Percentiles rank a stretch among this genome's conserved stretches.
Evolutionary conservation across 2,329 filamentous ascomycete genomes (phyloP).

Genomic region (Cercospora sp.): DNA sequence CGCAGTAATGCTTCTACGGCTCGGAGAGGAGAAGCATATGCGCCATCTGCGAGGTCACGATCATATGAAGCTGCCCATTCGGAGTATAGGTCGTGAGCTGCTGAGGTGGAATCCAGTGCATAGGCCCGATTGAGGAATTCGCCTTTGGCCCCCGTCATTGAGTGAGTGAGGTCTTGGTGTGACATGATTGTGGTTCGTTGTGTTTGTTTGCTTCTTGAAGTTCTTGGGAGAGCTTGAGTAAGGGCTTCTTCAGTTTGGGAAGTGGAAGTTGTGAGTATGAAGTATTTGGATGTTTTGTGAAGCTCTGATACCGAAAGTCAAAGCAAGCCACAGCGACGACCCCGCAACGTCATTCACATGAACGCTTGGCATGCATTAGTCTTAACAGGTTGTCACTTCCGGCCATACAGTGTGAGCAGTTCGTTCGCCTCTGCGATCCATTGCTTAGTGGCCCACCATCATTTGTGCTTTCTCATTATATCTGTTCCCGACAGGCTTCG

Average conservation of each 20-base stretch:
- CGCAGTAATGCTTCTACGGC: conserved; percentile 14
- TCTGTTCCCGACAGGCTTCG: no score
- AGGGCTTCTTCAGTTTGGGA: not conserved
- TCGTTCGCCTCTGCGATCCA: not conserved
- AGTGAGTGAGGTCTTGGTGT: conserved; percentile 11
- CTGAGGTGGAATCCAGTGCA: conserved; percentile 8
- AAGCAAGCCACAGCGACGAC: conserved; percentile 4
- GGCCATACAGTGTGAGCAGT: no score
- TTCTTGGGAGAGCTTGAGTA: not conserved
- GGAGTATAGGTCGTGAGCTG: conserved; percentile 19
- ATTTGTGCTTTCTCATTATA: no score
- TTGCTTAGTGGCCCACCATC: no score
- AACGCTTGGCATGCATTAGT: not conserved
- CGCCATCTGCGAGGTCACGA: conserved; percentile 4
- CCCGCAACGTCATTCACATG: conserved; percentile 4
- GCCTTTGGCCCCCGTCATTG: conserved; percentile 6
- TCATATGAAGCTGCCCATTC: conserved; percentile 25
- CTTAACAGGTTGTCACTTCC: no score
- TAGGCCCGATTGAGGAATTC: conserved; percentile 22
- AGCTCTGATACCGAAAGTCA: not conserved
- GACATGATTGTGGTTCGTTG: not conserved
- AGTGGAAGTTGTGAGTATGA: not conserved
- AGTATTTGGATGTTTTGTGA: not conserved
- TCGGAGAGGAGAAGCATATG: conserved; percentile 18
- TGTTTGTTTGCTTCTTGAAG: not conserved